Conservation (phyloP, 257 asterid species). For the Capsicum chinense region DNA sequence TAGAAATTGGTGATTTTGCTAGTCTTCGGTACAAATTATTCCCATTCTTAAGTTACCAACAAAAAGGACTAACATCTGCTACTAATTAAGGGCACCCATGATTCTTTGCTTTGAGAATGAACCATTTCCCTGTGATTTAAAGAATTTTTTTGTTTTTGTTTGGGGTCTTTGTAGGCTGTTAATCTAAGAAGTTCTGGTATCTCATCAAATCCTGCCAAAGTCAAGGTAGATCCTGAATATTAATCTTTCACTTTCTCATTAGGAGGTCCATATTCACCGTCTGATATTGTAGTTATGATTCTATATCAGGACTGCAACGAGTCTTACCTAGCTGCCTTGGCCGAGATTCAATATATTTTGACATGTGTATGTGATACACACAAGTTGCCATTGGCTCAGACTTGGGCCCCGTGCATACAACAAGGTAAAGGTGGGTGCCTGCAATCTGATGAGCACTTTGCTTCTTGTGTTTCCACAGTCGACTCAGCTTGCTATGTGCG, state of each 20-base stretch:
- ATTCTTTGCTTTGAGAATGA: conserved; percentile 13
- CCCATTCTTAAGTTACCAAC: background rate
- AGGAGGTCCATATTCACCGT: conserved; percentile 22
- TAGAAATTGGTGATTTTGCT: background rate
- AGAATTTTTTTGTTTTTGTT: background rate
- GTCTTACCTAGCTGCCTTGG: conserved; percentile 60
- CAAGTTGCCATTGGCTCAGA: conserved; percentile 76
- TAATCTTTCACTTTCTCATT: conserved; percentile 10
- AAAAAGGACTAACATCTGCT: conserved; percentile 17
- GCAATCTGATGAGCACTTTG: conserved; percentile 65
- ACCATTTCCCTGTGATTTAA: background rate
- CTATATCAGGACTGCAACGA: conserved; percentile 60
- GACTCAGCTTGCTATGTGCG: conserved; percentile 72
- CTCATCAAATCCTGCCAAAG: conserved; percentile 42
- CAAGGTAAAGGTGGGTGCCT: conserved; percentile 71
- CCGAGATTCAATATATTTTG: conserved; percentile 64
- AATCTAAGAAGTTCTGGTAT: conserved; percentile 60
- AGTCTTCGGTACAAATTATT: background rate
- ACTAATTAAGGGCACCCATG: background rate
- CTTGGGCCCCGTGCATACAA: conserved; percentile 74
- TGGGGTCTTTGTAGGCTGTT: conserved; percentile 56
- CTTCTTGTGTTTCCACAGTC: conserved; percentile 66
- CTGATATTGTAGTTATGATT: conserved; percentile 29
- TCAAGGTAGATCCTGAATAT: conserved; percentile 51
- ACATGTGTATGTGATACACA: conserved; percentile 59